Base-by-base conservation (phyloP, 2,329 filamentous ascomycete genomes). In the Neurospora sp. region DNA sequence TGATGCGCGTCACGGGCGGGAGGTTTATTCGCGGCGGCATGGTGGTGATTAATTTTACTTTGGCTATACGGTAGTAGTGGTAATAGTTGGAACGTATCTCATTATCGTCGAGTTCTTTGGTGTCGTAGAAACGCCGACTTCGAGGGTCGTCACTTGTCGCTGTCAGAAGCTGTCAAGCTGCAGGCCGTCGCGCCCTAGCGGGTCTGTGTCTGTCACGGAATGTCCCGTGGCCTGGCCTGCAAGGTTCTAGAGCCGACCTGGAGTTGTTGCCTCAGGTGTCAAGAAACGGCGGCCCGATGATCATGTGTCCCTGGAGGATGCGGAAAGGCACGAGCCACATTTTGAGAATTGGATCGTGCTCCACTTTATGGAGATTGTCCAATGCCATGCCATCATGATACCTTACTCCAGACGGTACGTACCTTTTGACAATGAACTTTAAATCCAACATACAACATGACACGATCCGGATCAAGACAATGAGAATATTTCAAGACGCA, bases 21-120 rank as follows among this genome's bases (percentile, higher is more conserved):
- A 98, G 90, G 78, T 96, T 97, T 82, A 97, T 86, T 84, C 95
- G 90, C 69, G 90, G 86, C 76, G 92, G 87, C 93, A 97, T 91
- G 78, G 77, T 81, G 76, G 72, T 68, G 68, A 72, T 69, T 74
- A 62, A 17, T 4, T 62, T 62, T 36, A 36, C 28, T 33, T 8
- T 15, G 23, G 28, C 46, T 28, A 58, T 58, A 8, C 5, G 11
- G 43, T 23, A 9, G 46, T 28, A 13, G 46, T 28, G 23, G 43
- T 23, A 23, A 13, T 52, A 58, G 23, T 62, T 28, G 28, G 28
- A 62, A 33, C 2, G 15, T 36, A 33, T 17, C 7, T 62, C 52
- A 62, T 62, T 33, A 17, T 62, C 52, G 52, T 62, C 52, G 52
- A 36, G 52, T 62, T 62, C 28, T 28, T 28, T 33, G 52, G 23